A percentile compares a stretch with the other conserved stretches of the same genome.
Evolutionary conservation across 2,329 filamentous ascomycete genomes (phyloP).

Genomic region (Zarea fungicola): DNA sequence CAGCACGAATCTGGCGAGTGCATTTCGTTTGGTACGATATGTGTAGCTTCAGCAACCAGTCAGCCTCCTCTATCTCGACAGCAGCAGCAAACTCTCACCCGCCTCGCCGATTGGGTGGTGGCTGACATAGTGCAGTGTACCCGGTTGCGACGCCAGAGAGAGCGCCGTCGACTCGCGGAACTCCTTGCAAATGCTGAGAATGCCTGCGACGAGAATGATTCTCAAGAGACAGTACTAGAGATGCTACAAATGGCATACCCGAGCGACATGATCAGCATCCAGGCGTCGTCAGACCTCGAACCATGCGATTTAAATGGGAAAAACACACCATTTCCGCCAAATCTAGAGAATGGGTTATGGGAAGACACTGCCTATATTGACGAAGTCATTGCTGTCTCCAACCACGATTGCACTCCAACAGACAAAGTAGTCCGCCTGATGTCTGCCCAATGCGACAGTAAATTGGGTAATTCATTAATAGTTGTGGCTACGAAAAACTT

Average conservation of each 20-base stretch:
- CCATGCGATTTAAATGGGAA: constrained; percentile 23
- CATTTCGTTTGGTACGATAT: constrained; percentile 37
- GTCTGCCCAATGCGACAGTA: constrained; percentile 29
- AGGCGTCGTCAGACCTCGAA: constrained; percentile 20
- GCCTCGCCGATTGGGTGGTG: constrained; percentile 29
- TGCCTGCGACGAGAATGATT: constrained; percentile 13
- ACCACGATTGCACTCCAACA: constrained; percentile 25
- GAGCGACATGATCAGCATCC: constrained; percentile 24
- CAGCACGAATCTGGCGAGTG: constrained; percentile 34
- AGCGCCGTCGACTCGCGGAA: constrained; percentile 33
- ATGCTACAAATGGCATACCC: constrained; percentile 31
- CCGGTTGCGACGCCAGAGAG: constrained; percentile 32
- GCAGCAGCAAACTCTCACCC: constrained; percentile 23
- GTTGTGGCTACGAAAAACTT: constrained; percentile 36
- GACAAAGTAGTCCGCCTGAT: constrained; percentile 32
- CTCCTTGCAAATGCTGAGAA: constrained; percentile 24
- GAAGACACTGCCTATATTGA: constrained; percentile 38
- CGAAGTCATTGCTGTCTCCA: constrained; percentile 29
- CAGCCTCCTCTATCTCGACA: constrained; percentile 26
- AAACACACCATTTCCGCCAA: constrained; percentile 20
- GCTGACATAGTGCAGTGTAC: constrained; percentile 35
- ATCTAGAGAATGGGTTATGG: constrained; percentile 36
- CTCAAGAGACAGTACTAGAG: constrained; percentile 19
- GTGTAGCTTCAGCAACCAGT: constrained; percentile 33
- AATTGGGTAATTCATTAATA: constrained; percentile 27